Evolutionary conservation across 768 basidiomycete species (phyloP).

Genomic region (Cubamyces lactineus): DNA sequence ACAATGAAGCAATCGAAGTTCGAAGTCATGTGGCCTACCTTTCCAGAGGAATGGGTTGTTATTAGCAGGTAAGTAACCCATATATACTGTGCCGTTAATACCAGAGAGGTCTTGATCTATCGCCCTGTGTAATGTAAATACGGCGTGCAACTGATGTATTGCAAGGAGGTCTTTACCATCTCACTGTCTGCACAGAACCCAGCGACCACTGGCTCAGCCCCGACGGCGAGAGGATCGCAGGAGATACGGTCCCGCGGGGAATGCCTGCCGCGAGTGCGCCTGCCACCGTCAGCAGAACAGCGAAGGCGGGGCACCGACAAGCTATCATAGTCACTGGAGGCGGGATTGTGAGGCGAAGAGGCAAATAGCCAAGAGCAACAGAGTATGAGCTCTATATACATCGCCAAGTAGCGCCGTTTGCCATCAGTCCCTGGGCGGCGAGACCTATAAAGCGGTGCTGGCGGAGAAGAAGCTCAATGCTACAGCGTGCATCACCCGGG

Average conservation of each 20-base stretch:
- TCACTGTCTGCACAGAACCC: neutral
- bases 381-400: neutral
- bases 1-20: neutral
- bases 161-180: neutral
- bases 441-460: neutral
- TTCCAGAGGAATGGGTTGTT: slow-evolving; percentile 1
- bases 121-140: neutral
- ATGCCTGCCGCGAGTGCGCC: neutral
- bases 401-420: neutral
- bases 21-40: neutral
- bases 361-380: neutral
- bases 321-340: neutral
- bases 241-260: neutral
- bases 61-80: neutral
- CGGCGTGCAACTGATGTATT: neutral
- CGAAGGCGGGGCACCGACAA: neutral
- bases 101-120: neutral
- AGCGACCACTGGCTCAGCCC: neutral
- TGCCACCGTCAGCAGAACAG: neutral
- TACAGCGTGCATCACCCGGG: neutral
- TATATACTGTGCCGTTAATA: neutral
- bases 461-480: neutral
- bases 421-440: slow-evolving; percentile 7
- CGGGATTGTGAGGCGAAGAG: neutral
- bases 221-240: neutral